phyloP scores from a whole-genome alignment of 805 yeast genomes.

The Pichia insulana region DNA sequence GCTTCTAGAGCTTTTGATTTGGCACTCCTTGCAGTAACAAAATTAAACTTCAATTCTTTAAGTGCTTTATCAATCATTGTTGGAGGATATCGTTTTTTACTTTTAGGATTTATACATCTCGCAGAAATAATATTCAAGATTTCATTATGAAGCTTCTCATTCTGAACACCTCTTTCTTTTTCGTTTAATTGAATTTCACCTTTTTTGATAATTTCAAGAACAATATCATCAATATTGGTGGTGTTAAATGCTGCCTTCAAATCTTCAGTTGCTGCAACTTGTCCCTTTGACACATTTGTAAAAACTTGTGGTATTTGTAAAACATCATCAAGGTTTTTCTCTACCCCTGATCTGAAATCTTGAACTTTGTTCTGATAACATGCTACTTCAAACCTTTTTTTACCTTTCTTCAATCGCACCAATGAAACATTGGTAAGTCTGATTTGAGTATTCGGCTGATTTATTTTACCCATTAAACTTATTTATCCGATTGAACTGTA shows the following conservation, averaged over 20 bases:
- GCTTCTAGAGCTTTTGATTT: constrained; percentile 91
- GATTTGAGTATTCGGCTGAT: constrained; percentile 85
- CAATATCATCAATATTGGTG: constrained; percentile 64
- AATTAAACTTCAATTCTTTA: constrained; percentile 67
- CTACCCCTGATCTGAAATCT: constrained; percentile 83
- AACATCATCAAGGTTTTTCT: constrained; percentile 92
- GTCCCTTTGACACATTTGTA: constrained; percentile 87
- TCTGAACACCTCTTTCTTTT: constrained; percentile 80
- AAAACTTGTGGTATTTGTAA: constrained; percentile 94
- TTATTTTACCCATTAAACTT: constrained; percentile 36
- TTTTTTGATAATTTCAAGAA: constrained; percentile 72
- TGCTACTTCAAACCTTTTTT: constrained; percentile 88
- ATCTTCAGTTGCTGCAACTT: constrained; percentile 83
- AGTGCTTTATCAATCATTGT: constrained; percentile 87
- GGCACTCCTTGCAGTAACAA: constrained; percentile 48
- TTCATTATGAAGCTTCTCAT: constrained; percentile 46
- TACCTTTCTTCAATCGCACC: constrained; percentile 84
- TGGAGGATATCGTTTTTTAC: constrained; percentile 88
- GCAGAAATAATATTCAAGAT: constrained; percentile 76
- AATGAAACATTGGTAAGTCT: constrained; percentile 89
- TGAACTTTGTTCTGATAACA: constrained; percentile 96
- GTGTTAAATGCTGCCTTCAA: constrained; percentile 65
- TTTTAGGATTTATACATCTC: constrained; percentile 84
- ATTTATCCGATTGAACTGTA: no score
- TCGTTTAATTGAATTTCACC: constrained; percentile 95